Evolutionary conservation across 2,329 filamentous ascomycete species (phyloP), one percentile per base, ranked within the genome.

Genomic region (Colletotrichum eleusines): DNA sequence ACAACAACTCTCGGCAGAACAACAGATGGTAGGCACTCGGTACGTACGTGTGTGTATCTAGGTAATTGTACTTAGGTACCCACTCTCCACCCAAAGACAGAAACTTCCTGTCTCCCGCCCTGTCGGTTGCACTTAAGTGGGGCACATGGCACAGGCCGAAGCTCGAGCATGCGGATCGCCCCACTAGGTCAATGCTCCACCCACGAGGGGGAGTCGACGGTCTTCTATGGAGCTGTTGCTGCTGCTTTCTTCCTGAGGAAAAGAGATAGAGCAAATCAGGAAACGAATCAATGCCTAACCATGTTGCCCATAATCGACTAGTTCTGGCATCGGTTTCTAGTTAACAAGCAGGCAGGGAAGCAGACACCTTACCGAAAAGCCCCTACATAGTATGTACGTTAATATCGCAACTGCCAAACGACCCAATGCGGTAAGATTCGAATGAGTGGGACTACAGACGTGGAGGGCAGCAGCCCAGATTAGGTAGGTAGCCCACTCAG

Each of bases 121-220:
- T 58, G 42, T 71, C 64, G 64, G 64, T 71, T 60, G 58, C 64
- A 62, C 44, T 50, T 26, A 35, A 59, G 58, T 62, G 35, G 57
- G 38, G n/a, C 35, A 11, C 26, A 26, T n/a, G 14, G 28, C 35
- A 54, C 33, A 62, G 46, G 57, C 42, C 44, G 54, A 14, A 68
- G 64, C 51, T 20, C 51, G 51, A 53, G 51, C 58, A 63, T 58
- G 44, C 26, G 33, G 62, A 35, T 68, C 51, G 63, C 63, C 51
- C 68, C 68, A 67, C 63, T 33, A 55, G 53, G 28, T 38, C 53
- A 59, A 46, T 40, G 46, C 57, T 50, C 57, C 68, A 58, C 44
- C 57, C 51, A 38, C 33, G 26, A 14, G 11, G 35, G 14, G 35
- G 12, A n/a, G 35, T 12, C 11, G 14, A 18, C 38, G n/a, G 16